Conservation (phyloP, 2,329 filamentous ascomycete genomes). For the Neodidymelliopsis sp. region DNA sequence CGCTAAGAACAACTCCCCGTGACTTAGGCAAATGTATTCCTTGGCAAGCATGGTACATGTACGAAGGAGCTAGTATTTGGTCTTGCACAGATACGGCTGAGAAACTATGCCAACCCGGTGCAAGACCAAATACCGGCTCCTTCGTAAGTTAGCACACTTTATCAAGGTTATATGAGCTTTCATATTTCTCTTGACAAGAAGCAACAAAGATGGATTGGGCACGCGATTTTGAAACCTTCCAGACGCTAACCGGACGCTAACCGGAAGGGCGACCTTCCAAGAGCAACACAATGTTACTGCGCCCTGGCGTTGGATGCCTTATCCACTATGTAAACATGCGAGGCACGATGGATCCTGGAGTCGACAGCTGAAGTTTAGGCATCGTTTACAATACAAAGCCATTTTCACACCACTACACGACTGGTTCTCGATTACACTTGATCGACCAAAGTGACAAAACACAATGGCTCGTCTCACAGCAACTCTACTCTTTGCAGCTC, state of each 20-base stretch:
- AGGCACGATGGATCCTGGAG: not conserved
- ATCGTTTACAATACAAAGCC: too few species aligned
- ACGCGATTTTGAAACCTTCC: not conserved
- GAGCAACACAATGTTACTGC: not conserved
- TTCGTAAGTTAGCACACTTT: not conserved
- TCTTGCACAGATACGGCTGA: too few species aligned
- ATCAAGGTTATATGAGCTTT: not conserved
- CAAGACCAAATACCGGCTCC: too few species aligned
- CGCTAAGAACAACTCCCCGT: too few species aligned
- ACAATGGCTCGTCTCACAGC: conserved; percentile 1
- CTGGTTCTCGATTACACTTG: not conserved
- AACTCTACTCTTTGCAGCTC: conserved; percentile 6
- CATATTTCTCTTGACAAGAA: too few species aligned
- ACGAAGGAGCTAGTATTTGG: too few species aligned
- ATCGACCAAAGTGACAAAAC: not conserved
- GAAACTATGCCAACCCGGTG: too few species aligned
- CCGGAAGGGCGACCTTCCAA: not conserved
- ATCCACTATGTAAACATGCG: conserved; percentile 2
- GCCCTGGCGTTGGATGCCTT: conserved; percentile 10
- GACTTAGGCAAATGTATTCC: too few species aligned
- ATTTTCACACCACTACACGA: too few species aligned
- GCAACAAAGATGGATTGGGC: not conserved
- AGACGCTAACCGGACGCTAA: conserved; percentile 10
- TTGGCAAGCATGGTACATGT: too few species aligned
- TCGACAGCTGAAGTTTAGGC: too few species aligned